Evolutionary conservation across 148 eudicot species (phyloP), one percentile per base, ranked within the genome.

Genomic region (Euryodendron excelsum): DNA sequence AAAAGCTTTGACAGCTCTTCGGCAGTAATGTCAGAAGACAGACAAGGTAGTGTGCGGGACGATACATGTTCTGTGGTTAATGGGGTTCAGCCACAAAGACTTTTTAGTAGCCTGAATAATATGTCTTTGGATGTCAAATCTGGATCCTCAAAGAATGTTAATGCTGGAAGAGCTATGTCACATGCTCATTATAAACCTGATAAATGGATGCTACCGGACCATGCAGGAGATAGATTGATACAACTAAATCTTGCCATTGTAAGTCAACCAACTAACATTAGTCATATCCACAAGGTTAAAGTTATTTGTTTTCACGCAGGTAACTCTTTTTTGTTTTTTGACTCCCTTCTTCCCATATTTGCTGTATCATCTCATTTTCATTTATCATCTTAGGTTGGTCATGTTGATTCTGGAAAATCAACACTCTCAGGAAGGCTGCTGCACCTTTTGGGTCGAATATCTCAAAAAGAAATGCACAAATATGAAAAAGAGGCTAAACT

Each of bases 361-460:
- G 70, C 36, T 6, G 66, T 25, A 39, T 72, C 10, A 55, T 37
- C 41, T 50, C 48, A 20, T 55, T 31, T 55, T 55, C 27, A 37
- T 44, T 61, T 28, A 69, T 69, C 44, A 62, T 72, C 58, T 50
- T 80, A 96, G 99, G 99, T 93, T 84, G 99, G 99, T 76, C 98
- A 96, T 88, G 99, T 96, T 75, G 99, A 96, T 86, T 96, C 99
- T 82, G 99, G 99, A 67, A 96, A 96, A 78, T 96, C 99, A 36
- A 96, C 98, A 62, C 90, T 96, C 69, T 91, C 98, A 70, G 99
- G 99, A 81, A 91, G 98, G 84, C 83, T 96, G 80, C 88, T 96
- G 55, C 94, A 93, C 78, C 93, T 96, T 70, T 82, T 87, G 81
- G 98, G 97, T 60, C 87, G 79, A 80, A 89, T 96, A 86, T 89